A percentile compares a stretch with the other conserved stretches of the same genome.
Evolutionary conservation across 1,139 yeast genomes (phyloP).

Genomic region (Sugiyamaella grinbergsii): DNA sequence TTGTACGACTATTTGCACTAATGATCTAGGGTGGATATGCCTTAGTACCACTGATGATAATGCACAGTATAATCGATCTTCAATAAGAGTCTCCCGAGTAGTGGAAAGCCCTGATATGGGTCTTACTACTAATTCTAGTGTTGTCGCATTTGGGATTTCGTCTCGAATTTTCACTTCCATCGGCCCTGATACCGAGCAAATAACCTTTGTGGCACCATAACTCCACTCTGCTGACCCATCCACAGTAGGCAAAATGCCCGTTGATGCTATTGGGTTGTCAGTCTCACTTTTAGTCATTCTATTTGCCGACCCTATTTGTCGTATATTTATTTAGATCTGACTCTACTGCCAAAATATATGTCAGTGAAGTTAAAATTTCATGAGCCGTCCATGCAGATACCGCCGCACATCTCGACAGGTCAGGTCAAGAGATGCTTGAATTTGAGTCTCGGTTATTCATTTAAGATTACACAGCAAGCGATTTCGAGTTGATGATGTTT

Average conservation of each 20-base stretch:
- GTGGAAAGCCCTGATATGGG: slow-evolving; percentile 76
- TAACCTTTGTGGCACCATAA: slow-evolving; percentile 55
- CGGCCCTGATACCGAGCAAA: slow-evolving; percentile 87
- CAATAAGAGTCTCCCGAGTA: slow-evolving; percentile 77
- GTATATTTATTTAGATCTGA: too few species aligned
- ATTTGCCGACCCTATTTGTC: too few species aligned
- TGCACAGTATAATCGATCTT: slow-evolving; percentile 66
- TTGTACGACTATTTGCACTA: slow-evolving; percentile 86
- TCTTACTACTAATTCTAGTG: slow-evolving; percentile 76
- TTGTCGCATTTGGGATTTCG: slow-evolving; percentile 78
- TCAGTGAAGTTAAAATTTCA: too few species aligned
- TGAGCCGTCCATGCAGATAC: too few species aligned
- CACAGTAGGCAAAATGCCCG: slow-evolving; percentile 52
- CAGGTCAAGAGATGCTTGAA: too few species aligned
- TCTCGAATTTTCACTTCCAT: slow-evolving; percentile 82
- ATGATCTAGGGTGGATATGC: slow-evolving; percentile 76
- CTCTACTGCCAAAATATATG: too few species aligned
- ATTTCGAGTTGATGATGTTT: too few species aligned
- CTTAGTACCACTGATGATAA: slow-evolving; percentile 64
- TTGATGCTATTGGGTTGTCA: slow-evolving; percentile 14
- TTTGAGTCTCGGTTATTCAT: too few species aligned
- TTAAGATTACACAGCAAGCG: too few species aligned
- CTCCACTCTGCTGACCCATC: slow-evolving; percentile 78
- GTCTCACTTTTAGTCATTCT: background rate
- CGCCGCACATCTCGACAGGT: too few species aligned